Evolutionary conservation across 2,329 filamentous ascomycete species (phyloP), one percentile per base, ranked within the genome.

Genomic region (Colletotrichum destructivum): DNA sequence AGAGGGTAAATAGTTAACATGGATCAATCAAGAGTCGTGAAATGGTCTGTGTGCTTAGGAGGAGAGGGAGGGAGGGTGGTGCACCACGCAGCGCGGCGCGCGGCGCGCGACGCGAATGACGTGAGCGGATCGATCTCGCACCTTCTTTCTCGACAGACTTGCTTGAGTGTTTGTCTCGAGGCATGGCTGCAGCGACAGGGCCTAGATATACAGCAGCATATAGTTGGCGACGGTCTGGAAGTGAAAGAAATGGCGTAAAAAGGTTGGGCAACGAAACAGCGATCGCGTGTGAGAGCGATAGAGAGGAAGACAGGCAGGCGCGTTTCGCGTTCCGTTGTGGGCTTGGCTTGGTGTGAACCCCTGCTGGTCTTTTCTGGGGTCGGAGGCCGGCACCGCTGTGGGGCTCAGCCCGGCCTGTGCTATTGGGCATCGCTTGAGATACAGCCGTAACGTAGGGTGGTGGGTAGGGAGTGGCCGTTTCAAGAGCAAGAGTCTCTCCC

Each of bases 131-230:
- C 8, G 15, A 42, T 21, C 69, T 18, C 60, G 64, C 69, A 35
- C 31, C 31, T 35, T 35, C 54, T 55, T 63, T 65, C 65, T 71
- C 46, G 16, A 47, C 62, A 56, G 44, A 40, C 69, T 69, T 69
- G n/a, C 38, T 42, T 6, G 46, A 12, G 18, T 26, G 11, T 54
- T 26, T 69, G 7, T 54, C 65, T 63, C 69, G 65, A 60, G 69
- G 52, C 69, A 71, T 71, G 8, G 15, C 49, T n/a, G 47, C 26
- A 23, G 46, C 38, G 44, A n/a, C 26, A 57, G 26, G 7, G 60
- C 26, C 12, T 51, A 23, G 4, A 31, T 21, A 11, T 21, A 12
- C 13, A 26, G 13, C n/a, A 35, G 18, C n/a, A n/a, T 8, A 18
- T 8, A 18, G 23, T 35, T 15, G 23, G 31, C 31, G 12, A 15